phyloP scores from a whole-genome alignment of 2,329 filamentous ascomycete genomes.

The Aspergillus bombycis region DNA sequence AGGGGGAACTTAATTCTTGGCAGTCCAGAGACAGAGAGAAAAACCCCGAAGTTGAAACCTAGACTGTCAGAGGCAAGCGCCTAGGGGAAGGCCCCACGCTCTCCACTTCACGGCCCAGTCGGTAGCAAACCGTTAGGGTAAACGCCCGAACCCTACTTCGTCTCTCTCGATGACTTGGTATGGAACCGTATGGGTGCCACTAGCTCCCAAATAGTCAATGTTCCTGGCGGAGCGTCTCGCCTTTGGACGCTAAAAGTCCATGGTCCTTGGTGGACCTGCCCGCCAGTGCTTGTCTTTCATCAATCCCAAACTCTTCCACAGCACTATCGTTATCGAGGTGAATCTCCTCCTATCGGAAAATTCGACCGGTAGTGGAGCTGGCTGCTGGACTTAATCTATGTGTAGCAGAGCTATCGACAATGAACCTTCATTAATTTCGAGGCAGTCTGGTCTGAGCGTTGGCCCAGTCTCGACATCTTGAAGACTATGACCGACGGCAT shows the following conservation, averaged over 20 bases:
- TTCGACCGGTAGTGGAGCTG: slow-evolving; percentile 13
- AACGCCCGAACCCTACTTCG: neutral
- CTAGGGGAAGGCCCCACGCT: slow-evolving; percentile 21
- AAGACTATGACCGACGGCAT: neutral
- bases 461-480: neutral
- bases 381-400: slow-evolving; percentile 1
- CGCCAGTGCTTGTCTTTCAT: slow-evolving; percentile 27
- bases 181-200: slow-evolving; percentile 9
- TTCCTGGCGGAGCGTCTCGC: slow-evolving; percentile 17
- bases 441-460: slow-evolving; percentile 19
- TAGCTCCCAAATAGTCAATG: slow-evolving; percentile 18
- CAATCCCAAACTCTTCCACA: slow-evolving; percentile 31
- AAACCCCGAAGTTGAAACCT: slow-evolving; percentile 30
- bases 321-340: slow-evolving; percentile 21
- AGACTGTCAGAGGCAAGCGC: slow-evolving; percentile 32
- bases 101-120: slow-evolving; percentile 12
- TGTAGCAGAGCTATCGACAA: slow-evolving; percentile 3
- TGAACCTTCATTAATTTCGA: slow-evolving; percentile 20
- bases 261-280: slow-evolving; percentile 6
- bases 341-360: slow-evolving; percentile 30
- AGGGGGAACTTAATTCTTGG: slow-evolving; percentile 17
- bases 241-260: slow-evolving; percentile 6
- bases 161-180: slow-evolving; percentile 15
- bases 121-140: slow-evolving; percentile 13
- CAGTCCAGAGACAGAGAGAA: slow-evolving; percentile 19